A percentile compares a stretch with the other conserved stretches of the same genome.
These are phyloP conservation scores for Ceratobasidium theobromae DNA, from an alignment of 1,284 basidiomycete species.

Conservation along the genomic window DNA sequence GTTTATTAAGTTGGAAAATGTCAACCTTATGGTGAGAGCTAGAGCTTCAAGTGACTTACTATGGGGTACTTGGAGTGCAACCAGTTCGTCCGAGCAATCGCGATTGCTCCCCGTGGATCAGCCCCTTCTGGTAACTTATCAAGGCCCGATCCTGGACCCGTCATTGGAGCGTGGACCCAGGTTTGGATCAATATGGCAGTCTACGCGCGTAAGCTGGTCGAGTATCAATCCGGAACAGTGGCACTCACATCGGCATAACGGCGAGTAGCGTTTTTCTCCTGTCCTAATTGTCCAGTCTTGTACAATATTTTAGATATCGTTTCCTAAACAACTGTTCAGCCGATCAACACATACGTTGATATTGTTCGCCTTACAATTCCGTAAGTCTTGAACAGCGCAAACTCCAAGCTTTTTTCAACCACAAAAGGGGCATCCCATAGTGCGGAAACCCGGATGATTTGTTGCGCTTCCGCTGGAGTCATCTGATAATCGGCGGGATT, in stretches of 20 bases:
- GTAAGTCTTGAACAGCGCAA: constrained; percentile 19
- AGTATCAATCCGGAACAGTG: neutral
- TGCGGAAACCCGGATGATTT: constrained; percentile 3
- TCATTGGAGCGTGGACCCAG: constrained; percentile 18
- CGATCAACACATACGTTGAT: neutral
- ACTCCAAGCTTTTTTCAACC: constrained; percentile 16
- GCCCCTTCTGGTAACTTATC: neutral
- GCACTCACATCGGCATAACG: constrained; percentile 15
- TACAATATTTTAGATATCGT: constrained; percentile 9
- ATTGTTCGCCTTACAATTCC: constrained; percentile 30
- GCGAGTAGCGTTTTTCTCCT: constrained; percentile 8
- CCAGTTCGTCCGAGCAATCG: constrained; percentile 24
- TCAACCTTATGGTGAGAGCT: neutral
- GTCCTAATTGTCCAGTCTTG: constrained; percentile 1
- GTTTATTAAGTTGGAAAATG: neutral
- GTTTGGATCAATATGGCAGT: constrained; percentile 15
- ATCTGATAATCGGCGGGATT: constrained; percentile 15
- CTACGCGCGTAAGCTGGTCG: neutral
- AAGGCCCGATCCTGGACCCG: constrained; percentile 13
- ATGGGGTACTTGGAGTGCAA: constrained; percentile 23
- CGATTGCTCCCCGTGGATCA: constrained; percentile 21
- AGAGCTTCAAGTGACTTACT: neutral
- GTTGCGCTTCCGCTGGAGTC: constrained; percentile 22
- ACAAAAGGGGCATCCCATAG: constrained; percentile 2
- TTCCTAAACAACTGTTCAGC: neutral